phyloP scores from a whole-genome alignment of 768 basidiomycete species.

The Cystobasidium onofrii region DNA sequence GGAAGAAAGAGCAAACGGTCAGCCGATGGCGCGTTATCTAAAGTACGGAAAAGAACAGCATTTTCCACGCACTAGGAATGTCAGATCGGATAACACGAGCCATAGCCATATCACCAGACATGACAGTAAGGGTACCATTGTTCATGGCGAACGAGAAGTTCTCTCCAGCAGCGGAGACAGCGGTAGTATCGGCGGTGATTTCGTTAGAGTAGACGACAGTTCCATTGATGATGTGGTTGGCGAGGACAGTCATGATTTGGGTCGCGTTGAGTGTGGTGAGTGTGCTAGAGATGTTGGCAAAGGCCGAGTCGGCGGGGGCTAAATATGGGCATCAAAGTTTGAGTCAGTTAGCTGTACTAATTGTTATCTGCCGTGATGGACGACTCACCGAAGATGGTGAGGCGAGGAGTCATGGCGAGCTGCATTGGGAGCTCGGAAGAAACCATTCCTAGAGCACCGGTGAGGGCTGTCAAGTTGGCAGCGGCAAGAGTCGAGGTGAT shows the following conservation, averaged over 20 bases:
- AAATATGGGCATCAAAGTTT: background rate
- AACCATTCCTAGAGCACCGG: constrained; percentile 40
- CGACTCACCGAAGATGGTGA: constrained; percentile 45
- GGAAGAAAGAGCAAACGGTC: background rate
- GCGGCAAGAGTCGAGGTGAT: constrained; percentile 39
- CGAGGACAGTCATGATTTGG: constrained; percentile 42
- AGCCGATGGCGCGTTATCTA: too few species aligned
- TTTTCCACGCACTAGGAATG: constrained; percentile 31
- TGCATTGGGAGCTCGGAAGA: constrained; percentile 39
- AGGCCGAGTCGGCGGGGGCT: constrained; percentile 45
- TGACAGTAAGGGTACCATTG: constrained; percentile 44
- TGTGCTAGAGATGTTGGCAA: constrained; percentile 34
- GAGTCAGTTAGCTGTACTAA: too few species aligned
- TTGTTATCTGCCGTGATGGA: too few species aligned
- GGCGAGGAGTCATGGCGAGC: constrained; percentile 40
- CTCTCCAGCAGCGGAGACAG: constrained; percentile 45
- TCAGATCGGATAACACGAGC: constrained; percentile 44
- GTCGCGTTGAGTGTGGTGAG: constrained; percentile 43
- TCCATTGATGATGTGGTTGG: constrained; percentile 48
- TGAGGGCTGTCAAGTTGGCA: constrained; percentile 41
- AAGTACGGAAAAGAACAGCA: too few species aligned
- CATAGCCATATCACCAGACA: constrained; percentile 42
- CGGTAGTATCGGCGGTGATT: constrained; percentile 41
- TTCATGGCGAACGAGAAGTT: constrained; percentile 45
- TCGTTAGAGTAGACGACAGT: constrained; percentile 45